Base-by-base conservation (phyloP, 2,329 filamentous ascomycete genomes). In the Proliferodiscus dingleyae region DNA sequence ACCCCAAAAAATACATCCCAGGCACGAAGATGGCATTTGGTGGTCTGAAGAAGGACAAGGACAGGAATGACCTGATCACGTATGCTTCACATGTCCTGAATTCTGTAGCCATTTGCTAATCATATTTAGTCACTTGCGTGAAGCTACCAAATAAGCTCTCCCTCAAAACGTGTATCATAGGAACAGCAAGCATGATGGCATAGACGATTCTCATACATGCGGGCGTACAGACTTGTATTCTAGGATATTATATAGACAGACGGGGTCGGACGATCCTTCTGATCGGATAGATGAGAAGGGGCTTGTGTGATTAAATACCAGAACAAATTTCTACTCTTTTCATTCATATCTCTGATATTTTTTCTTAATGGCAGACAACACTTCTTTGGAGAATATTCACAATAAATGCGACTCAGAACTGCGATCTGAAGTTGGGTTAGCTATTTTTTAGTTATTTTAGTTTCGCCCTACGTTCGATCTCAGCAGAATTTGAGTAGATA, bases 11-110 rank as follows among this genome's bases (percentile, higher is more conserved):
- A 82, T 98, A 90, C 83, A 96, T 98, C 59, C 93, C 93, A 62
- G 93, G 93, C 63, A 98, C 93, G 77, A 98, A 97, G 89, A 98
- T 98, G 93, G 93, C 93, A 65, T 98, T 97, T 70, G 93, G 93
- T 76, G 93, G 93, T 72, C 82, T 98, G 68, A 98, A 98, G 90
- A 98, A 98, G 88, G 81, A 83, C 68, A 97, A 97, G 87, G 93
- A 97, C 78, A 83, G 93, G 71, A 95, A 97, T 72, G 91, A 98
- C 74, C 80, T 98, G 65, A 95, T 98, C 82, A 89, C 89, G 85
- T 91, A 86, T 64, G 85, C 80, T 53, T 26, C 26, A 13, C 24
- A 6, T 26, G 24, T n/a, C n/a, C n/a, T n/a, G n/a, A n/a, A n/a
- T n/a, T n/a, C n/a, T n/a, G n/a, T n/a, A n/a, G n/a, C n/a, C n/a